Base-by-base conservation (phyloP, 441 rosid species). In the Populus hybrid region DNA sequence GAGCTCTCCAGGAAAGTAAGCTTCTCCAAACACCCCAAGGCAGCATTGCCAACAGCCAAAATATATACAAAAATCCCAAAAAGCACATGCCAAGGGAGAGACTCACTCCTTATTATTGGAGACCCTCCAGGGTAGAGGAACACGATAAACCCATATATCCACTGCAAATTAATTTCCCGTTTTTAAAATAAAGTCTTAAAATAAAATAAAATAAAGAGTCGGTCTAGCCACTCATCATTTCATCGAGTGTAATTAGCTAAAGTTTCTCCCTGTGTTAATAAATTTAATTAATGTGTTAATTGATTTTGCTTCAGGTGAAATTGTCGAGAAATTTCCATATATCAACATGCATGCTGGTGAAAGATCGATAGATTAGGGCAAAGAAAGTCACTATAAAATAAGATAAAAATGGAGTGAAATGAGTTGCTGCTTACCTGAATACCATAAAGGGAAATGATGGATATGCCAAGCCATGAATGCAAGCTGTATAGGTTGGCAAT, bases 381-480 rank as follows among this genome's bases (percentile, higher is more conserved):
- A 38, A 7, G 12, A 24, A 70, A 64, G 46, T 38, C 73, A 11
- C 32, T 59, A 71, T 18, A 24, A 9, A 24, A 24, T 3, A 40
- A 0, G 6, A 8, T 36, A 20, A 9, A 8, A 10, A 36, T 7
- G 5, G 10, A 69, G 16, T 76, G 66, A 50, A 14, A 50, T 0
- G 57, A 50, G 57, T 14, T 20, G 32, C 32, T 30, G 32, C 34
- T 32, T 84, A 93, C 99, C 97, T 95, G 99, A 78, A 93, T 73
- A 72, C 79, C 98, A 65, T 95, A 95, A 38, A 95, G 95, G 69
- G 82, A 82, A 77, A 95, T 95, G 84, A 90, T 77, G 2, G 77
- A 80, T 8, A 95, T 90, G 12, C 99, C 99, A 68, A 95, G 85
- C 99, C 99, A 95, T 42, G 99, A 93, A 78, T 95, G 99, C 75